Percentiles rank a stretch among this genome's conserved stretches.
phyloP scores from a whole-genome alignment of 345 rosid genomes.

The Citrus inodora region DNA sequence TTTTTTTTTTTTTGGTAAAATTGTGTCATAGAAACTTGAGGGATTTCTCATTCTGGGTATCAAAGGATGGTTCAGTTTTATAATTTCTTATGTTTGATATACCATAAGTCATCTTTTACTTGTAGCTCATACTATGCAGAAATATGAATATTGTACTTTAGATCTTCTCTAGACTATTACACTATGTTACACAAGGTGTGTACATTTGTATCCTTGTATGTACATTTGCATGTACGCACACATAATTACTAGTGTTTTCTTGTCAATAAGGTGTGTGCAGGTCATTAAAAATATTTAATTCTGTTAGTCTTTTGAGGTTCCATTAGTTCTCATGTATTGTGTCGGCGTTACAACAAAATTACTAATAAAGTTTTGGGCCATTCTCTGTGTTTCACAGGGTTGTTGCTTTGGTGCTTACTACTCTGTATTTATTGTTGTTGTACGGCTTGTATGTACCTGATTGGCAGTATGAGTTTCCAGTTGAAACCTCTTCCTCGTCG shows the following conservation, averaged over 20 bases:
- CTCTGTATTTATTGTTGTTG: constrained; percentile 42
- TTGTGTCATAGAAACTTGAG: background rate
- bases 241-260: background rate
- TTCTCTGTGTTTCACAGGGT: constrained; percentile 41
- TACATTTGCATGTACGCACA: background rate
- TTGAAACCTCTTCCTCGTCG: constrained; percentile 37
- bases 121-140: background rate
- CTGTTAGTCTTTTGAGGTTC: background rate
- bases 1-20: too few species aligned
- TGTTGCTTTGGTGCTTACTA: constrained; percentile 44
- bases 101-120: background rate
- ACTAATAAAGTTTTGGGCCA: background rate
- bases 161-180: background rate
- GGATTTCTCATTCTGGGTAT: background rate
- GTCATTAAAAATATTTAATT: background rate
- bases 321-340: background rate
- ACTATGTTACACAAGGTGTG: background rate
- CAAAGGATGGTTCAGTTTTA: background rate
- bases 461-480: constrained; percentile 70
- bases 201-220: background rate
- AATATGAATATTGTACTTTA: background rate
- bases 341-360: background rate
- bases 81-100: background rate
- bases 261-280: background rate
- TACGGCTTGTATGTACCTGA: constrained; percentile 76